Evolutionary conservation across 768 basidiomycete genomes (phyloP), one percentile per base, ranked within the genome.

Genomic region (Lentinus brumalis): DNA sequence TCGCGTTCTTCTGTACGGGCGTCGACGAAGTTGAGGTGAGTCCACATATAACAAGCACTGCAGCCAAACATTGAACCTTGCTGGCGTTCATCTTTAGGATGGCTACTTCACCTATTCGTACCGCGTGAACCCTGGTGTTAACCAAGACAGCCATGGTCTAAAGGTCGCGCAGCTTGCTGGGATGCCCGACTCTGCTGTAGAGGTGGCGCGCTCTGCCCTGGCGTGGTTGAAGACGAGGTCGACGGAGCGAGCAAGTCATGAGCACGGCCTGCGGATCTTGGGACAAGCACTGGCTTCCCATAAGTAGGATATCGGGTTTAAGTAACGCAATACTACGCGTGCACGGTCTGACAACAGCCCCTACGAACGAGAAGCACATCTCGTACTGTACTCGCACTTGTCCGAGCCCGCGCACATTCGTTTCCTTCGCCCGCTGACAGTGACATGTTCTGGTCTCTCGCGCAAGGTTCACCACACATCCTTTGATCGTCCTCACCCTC

Each of bases 131-230:
- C 88, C 89, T 5, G 96, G 96, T 0, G 86, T 98, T 54, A 98
- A 96, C 73, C 82, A 87, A 57, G 85, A 96, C 65, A 96, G 94
- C 53, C 96, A 97, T 69, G 96, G 92, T 0, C 74, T 97, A 56
- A 93, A 92, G 71, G 93, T 96, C 31, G 96, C 96, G 10, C 84
- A 88, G 49, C 74, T 96, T 12, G 95, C 94, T 16, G 92, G 94
- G 11, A 84, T 97, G 77, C 95, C 94, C 0, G 61, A 76, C 9
- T 70, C 79, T 7, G 87, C 83, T 1, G 73, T 95, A 59, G 67
- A 72, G 4, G 78, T 92, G 15, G 93, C 92, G 0, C 73, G 74
- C n/a, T 74, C 81, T 7, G 82, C 84, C 4, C 73, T 92, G 11
- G 53, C 66, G 2, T 78, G 74, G 61, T 66, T 86, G 35, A 68